Percentiles rank a stretch among this genome's conserved stretches.
These are phyloP conservation scores for Xanthoconium stramineum DNA, from an alignment of 768 basidiomycete genomes.

Conservation along the genomic window DNA sequence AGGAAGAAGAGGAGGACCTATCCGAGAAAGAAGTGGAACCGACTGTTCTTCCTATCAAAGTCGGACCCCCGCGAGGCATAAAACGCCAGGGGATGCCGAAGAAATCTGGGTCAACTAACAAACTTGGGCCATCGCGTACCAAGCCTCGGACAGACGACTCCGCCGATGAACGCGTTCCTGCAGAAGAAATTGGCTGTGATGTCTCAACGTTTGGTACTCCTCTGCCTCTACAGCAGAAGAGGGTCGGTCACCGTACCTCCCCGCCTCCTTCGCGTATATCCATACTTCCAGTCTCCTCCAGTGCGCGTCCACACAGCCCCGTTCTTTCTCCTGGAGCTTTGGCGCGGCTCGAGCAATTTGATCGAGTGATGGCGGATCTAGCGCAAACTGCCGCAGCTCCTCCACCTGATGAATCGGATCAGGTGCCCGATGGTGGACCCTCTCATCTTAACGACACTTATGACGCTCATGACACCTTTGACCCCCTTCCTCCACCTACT, in stretches of 20 bases:
- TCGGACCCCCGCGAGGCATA: conserved; percentile 27
- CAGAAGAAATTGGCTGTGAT: neutral
- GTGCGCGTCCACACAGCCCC: neutral
- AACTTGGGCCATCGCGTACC: neutral
- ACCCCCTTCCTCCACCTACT: conserved; percentile 1
- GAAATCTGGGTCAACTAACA: neutral
- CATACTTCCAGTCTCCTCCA: neutral
- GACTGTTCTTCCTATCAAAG: conserved; percentile 3
- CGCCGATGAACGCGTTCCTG: neutral
- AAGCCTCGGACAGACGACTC: neutral
- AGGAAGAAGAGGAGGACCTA: neutral
- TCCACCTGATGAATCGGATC: neutral
- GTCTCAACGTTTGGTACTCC: neutral
- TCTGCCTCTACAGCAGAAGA: neutral
- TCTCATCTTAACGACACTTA: neutral
- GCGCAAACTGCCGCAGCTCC: neutral
- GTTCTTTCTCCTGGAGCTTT: conserved; percentile 27
- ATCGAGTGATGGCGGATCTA: conserved; percentile 19
- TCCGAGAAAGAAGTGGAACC: conserved; percentile 7
- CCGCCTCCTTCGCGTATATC: conserved; percentile 2
- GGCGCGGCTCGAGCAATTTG: conserved; percentile 29
- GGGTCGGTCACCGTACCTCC: neutral
- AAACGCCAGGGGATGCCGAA: conserved; percentile 8
- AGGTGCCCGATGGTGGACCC: neutral
- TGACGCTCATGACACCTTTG: neutral